phyloP scores from a whole-genome alignment of 306 rosid species.

The peach (Prunus persica) region Prunus_persica_NCBIv2 NC_034012.1:11964501-11965000 shows the following conservation, averaged over 20 bases:
- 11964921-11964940: not conserved
- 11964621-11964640: no score
- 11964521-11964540: no score
- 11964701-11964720: not conserved
- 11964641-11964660: not conserved
- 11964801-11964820: not conserved
- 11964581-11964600: no score
- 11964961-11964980: not conserved
- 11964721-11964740: not conserved
- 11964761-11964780: no score
- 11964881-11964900: not conserved
- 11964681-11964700: not conserved
- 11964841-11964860: not conserved
- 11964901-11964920: not conserved
- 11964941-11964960: not conserved
- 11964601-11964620: no score
- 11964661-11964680: not conserved
- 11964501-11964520: no score
- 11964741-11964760: not conserved
- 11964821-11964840: not conserved
- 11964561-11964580: no score
- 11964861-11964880: not conserved
- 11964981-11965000: not conserved
- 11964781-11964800: no score
- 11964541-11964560: no score